phyloP scores from a whole-genome alignment of 768 basidiomycete genomes.

The Tylopilus cervinicoccineus region DNA sequence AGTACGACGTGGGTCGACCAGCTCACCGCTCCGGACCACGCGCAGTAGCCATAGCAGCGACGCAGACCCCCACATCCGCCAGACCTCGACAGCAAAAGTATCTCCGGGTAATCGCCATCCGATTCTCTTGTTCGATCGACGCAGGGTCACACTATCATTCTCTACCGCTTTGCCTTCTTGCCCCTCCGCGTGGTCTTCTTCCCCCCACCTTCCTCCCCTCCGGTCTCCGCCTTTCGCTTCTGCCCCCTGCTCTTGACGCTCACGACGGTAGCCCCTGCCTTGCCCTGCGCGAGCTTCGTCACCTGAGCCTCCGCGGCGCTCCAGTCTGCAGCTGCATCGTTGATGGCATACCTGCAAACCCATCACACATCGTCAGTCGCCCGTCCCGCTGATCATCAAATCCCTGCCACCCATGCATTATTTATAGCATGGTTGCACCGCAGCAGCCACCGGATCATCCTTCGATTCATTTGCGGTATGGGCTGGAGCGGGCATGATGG shows the following conservation, averaged over 20 bases:
- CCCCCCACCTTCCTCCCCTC: slow-evolving; percentile 34
- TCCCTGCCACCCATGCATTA: neutral
- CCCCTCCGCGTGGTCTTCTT: slow-evolving; percentile 48
- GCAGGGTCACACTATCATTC: neutral
- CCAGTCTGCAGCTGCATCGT: slow-evolving; percentile 71
- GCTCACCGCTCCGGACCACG: no score
- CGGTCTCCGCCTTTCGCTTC: slow-evolving; percentile 53
- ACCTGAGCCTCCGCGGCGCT: slow-evolving; percentile 71
- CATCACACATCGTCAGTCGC: neutral
- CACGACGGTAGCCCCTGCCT: slow-evolving; percentile 63
- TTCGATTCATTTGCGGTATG: neutral
- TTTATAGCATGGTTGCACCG: neutral
- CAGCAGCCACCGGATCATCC: neutral
- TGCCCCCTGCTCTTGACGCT: slow-evolving; percentile 61
- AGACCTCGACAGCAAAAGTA: no score
- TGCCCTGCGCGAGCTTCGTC: slow-evolving; percentile 39
- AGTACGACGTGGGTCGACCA: no score
- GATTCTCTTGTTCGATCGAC: slow-evolving; percentile 1
- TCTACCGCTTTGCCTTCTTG: slow-evolving; percentile 38
- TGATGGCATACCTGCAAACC: slow-evolving; percentile 63
- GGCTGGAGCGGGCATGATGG: slow-evolving; percentile 8
- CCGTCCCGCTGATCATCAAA: neutral
- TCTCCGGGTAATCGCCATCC: neutral
- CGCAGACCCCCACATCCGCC: no score
- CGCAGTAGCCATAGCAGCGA: no score